Evolutionary conservation across 768 basidiomycete genomes (phyloP).

Genomic region (Amanita rubescens): DNA sequence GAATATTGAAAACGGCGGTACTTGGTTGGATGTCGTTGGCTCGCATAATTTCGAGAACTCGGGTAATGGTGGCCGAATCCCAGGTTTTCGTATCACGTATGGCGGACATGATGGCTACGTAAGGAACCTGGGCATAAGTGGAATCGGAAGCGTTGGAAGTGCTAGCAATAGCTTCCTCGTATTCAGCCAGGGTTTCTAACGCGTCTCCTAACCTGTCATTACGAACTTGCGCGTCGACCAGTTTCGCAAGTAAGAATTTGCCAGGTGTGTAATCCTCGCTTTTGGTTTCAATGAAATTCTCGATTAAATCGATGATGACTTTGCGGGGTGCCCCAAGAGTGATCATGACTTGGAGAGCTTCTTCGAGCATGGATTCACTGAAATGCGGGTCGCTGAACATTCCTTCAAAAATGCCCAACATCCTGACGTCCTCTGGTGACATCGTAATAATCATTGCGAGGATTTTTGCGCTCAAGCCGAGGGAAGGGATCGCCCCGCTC

Average conservation of each 20-base stretch:
- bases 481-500: conserved; percentile 30
- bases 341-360: conserved; percentile 18
- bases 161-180: conserved; percentile 2
- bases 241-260: conserved; percentile 25
- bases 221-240: conserved; percentile 30
- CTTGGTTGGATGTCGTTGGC: conserved; percentile 29
- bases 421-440: conserved; percentile 13
- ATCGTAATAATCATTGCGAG: conserved; percentile 24
- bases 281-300: conserved; percentile 18
- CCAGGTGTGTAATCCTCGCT: conserved; percentile 19
- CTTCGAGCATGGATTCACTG: conserved; percentile 21
- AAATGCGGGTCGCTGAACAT: conserved; percentile 19
- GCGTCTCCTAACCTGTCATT: conserved; percentile 25
- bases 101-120: conserved; percentile 4
- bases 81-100: conserved; percentile 12
- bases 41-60: conserved; percentile 1
- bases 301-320: conserved; percentile 12
- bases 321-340: conserved; percentile 12
- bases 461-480: conserved; percentile 34
- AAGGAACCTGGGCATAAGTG: conserved; percentile 24
- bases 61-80: neutral
- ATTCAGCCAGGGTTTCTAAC: conserved; percentile 18
- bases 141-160: neutral
- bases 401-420: conserved; percentile 12
- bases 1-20: conserved; percentile 38